These are phyloP conservation scores for Paramecium biaurelia DNA, from an alignment of 73 alveolate genomes.

Conservation along the genomic window DNA sequence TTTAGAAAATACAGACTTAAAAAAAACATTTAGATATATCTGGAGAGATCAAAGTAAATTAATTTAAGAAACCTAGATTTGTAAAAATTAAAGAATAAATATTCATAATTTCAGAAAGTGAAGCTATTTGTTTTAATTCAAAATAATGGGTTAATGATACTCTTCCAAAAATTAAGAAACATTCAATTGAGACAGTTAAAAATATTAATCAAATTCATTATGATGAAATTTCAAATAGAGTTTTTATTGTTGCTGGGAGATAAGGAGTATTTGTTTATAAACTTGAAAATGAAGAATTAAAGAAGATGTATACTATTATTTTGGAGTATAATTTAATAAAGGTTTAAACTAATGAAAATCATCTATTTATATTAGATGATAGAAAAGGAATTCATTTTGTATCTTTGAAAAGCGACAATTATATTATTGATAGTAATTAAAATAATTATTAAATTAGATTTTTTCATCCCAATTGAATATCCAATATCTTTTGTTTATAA, in stretches of 20 bases:
- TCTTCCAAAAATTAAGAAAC: not conserved
- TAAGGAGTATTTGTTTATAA: not conserved
- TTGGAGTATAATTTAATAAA: not conserved
- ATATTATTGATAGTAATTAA: not conserved
- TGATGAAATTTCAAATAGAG: not conserved
- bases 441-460: not conserved
- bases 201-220: not conserved
- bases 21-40: not conserved
- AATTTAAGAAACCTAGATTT: not conserved
- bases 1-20: not conserved
- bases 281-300: not conserved
- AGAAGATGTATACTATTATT: not conserved
- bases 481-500: not conserved
- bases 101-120: not conserved
- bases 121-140: not conserved
- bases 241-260: not conserved
- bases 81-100: not conserved
- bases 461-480: not conserved
- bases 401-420: not conserved
- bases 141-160: not conserved
- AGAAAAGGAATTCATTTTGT: conserved; percentile 6
- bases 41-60: not conserved
- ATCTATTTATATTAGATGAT: conserved; percentile 5
- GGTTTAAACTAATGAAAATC: not conserved
- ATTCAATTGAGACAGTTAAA: not conserved